Evolutionary conservation across 306 rosid genomes (phyloP).

Genomic region (Medicago lupulina): DNA sequence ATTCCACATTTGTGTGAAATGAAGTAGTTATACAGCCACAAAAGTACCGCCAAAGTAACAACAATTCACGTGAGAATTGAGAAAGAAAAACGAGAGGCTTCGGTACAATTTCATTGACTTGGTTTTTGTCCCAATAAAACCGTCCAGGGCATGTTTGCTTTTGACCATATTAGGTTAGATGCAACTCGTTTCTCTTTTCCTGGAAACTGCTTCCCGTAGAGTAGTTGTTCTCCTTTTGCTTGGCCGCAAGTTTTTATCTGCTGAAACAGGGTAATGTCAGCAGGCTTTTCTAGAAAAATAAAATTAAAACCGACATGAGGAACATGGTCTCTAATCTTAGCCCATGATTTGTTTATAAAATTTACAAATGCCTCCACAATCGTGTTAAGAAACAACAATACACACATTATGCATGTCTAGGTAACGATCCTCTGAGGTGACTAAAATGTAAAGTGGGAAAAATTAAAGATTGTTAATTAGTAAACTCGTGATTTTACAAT

Average conservation of each 20-base stretch:
- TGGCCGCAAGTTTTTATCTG: background rate
- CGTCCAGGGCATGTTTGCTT: background rate
- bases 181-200: background rate
- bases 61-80: background rate
- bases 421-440: too few species aligned
- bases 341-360: background rate
- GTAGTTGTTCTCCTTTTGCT: background rate
- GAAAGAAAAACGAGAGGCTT: background rate
- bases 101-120: background rate
- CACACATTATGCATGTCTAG: too few species aligned
- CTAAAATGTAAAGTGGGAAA: too few species aligned
- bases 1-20: background rate
- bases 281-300: background rate
- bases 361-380: background rate
- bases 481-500: too few species aligned
- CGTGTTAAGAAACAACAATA: background rate
- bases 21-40: background rate
- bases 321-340: background rate
- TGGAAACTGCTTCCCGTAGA: too few species aligned
- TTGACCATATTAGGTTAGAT: background rate
- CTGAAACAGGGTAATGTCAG: background rate
- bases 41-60: background rate
- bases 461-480: too few species aligned
- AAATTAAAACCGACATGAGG: background rate
- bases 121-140: background rate